These are phyloP conservation scores for Mrakia blollopis DNA, from an alignment of 768 basidiomycete genomes.

Conservation along the genomic window DNA sequence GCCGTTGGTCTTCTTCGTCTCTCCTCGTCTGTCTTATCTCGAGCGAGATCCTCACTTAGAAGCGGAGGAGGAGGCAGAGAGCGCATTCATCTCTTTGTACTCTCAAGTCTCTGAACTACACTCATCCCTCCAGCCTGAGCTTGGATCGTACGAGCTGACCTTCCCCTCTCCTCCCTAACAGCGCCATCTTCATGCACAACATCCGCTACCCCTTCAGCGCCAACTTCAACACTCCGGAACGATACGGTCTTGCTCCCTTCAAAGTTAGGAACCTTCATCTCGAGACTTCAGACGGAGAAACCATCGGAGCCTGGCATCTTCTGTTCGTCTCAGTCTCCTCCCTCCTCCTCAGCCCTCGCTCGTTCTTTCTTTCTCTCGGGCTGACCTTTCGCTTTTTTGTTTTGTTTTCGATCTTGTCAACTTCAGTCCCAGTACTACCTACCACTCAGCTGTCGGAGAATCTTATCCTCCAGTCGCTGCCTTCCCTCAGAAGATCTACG, in stretches of 20 bases:
- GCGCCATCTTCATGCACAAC: constrained; percentile 62
- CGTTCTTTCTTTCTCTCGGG: not conserved
- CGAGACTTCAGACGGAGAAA: constrained; percentile 67
- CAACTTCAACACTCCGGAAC: constrained; percentile 64
- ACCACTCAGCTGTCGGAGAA: not conserved
- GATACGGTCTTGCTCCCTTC: constrained; percentile 65
- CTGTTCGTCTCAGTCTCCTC: not conserved
- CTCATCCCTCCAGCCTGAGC: not conserved
- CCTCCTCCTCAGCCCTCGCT: not conserved
- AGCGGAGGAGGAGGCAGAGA: not conserved
- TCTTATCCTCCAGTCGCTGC: constrained; percentile 25
- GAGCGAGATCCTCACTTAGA: not conserved
- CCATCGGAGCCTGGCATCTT: constrained; percentile 52
- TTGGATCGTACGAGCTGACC: not conserved
- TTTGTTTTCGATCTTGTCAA: not conserved
- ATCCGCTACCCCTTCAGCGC: constrained; percentile 60
- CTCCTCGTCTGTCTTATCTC: too few relatives aligned
- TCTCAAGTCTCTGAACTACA: not conserved
- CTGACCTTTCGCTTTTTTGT: too few relatives aligned
- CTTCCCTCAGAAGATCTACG: constrained; percentile 49
- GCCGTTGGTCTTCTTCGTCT: not conserved
- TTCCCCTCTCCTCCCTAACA: constrained; percentile 39
- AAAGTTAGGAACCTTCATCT: constrained; percentile 57
- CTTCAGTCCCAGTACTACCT: constrained; percentile 14
- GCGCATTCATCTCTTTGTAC: not conserved